phyloP scores from a whole-genome alignment of 2,329 filamentous ascomycete species.

The Fusarium sp. region DNA sequence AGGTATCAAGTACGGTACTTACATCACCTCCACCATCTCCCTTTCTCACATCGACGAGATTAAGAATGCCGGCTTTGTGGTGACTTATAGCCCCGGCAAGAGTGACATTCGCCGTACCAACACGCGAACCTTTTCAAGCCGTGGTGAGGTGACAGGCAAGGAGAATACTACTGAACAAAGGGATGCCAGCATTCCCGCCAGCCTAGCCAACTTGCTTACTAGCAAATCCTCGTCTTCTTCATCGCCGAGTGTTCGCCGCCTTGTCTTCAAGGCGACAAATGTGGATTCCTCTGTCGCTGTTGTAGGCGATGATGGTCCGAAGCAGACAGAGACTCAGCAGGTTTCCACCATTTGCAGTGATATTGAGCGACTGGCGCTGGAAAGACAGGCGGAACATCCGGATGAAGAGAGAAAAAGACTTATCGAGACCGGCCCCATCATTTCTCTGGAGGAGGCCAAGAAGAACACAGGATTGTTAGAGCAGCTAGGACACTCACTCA shows the following conservation, averaged over 20 bases:
- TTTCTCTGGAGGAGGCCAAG: conserved; percentile 86
- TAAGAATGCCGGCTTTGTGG: conserved; percentile 85
- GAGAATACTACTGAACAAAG: conserved; percentile 34
- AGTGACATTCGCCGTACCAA: conserved; percentile 83
- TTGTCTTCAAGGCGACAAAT: conserved; percentile 48
- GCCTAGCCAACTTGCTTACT: conserved; percentile 58
- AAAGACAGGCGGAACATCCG: conserved; percentile 56
- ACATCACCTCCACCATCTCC: conserved; percentile 89
- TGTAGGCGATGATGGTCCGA: conserved; percentile 57
- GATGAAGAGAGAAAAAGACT: conserved; percentile 60
- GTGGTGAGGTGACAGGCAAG: conserved; percentile 49
- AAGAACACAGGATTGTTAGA: conserved; percentile 88
- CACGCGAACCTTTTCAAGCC: conserved; percentile 80
- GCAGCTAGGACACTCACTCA: conserved; percentile 87
- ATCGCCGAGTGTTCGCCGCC: conserved; percentile 15
- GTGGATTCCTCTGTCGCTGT: conserved; percentile 66
- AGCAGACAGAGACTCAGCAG: conserved; percentile 66
- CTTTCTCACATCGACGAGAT: conserved; percentile 79
- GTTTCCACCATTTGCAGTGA: conserved; percentile 77
- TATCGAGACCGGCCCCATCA: conserved; percentile 75
- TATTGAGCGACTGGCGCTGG: conserved; percentile 75
- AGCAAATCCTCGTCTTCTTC: conserved; percentile 46
- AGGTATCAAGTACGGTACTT: conserved; percentile 82
- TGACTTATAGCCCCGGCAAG: conserved; percentile 79
- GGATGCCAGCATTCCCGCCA: conserved; percentile 46